Percentiles rank a stretch among this genome's conserved stretches.
phyloP scores from a whole-genome alignment of 1,284 basidiomycete species.

The Hymenochaete sp. region DNA sequence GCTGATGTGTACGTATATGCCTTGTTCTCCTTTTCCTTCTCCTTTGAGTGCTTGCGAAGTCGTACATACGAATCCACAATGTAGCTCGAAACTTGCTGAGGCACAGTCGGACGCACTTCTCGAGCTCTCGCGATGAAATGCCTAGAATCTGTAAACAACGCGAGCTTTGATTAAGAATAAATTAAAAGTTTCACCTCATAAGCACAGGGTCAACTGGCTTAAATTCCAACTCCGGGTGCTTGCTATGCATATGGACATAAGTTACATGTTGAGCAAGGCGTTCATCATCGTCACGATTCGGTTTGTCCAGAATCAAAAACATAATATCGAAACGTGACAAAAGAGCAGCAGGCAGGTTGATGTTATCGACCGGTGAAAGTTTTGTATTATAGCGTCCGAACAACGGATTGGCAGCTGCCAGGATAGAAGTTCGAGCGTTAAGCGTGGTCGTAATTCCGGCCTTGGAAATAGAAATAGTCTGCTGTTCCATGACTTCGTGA shows the following conservation, averaged over 20 bases:
- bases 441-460: slow-evolving; percentile 98
- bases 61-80: slow-evolving; percentile 95
- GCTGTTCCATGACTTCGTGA: slow-evolving; percentile 99
- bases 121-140: slow-evolving; percentile 97
- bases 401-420: slow-evolving; percentile 96
- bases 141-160: slow-evolving; percentile 33
- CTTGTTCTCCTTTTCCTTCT: slow-evolving; percentile 84
- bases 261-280: slow-evolving; percentile 95
- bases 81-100: slow-evolving; percentile 82
- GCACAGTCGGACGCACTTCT: slow-evolving; percentile 80
- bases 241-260: slow-evolving; percentile 94
- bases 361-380: slow-evolving; percentile 96
- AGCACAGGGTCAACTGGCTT: slow-evolving; percentile 79
- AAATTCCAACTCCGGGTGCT: slow-evolving; percentile 78
- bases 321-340: slow-evolving; percentile 94
- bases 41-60: slow-evolving; percentile 86
- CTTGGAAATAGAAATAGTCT: slow-evolving; percentile 99
- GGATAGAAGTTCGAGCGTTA: slow-evolving; percentile 96
- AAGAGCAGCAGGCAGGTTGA: slow-evolving; percentile 96
- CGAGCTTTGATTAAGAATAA: neutral
- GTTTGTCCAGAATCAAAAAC: slow-evolving; percentile 96
- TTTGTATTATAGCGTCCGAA: slow-evolving; percentile 98
- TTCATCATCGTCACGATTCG: slow-evolving; percentile 90
- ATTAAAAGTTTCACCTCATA: slow-evolving; percentile 61
- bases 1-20: slow-evolving; percentile 95